Conservation (phyloP, 768 basidiomycete species). For the Hygrocybe coccinea region DNA sequence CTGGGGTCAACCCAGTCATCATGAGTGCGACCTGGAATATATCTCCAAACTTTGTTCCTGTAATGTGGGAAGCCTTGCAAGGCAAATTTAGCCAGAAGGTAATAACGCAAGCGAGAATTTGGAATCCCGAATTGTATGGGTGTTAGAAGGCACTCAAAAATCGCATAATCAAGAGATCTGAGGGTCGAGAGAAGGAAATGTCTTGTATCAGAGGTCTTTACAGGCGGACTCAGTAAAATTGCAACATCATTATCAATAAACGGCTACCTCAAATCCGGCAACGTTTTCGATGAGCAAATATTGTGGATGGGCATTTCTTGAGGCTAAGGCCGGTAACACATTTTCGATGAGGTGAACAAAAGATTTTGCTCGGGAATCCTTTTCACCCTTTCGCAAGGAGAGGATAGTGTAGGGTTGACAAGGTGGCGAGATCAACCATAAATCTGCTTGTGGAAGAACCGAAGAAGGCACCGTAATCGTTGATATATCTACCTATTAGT, state of each 20-base stretch:
- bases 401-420: conserved; percentile 83
- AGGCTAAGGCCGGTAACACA: conserved; percentile 57
- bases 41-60: conserved; percentile 37
- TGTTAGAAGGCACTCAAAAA: conserved; percentile 60
- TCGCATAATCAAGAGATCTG: conserved; percentile 49
- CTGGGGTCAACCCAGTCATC: conserved; percentile 43
- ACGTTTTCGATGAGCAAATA: conserved; percentile 75
- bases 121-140: conserved; percentile 78
- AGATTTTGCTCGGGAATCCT: conserved; percentile 69
- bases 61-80: conserved; percentile 8
- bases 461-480: conserved; percentile 48
- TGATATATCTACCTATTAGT: conserved; percentile 55
- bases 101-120: conserved; percentile 78
- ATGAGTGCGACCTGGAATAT: conserved; percentile 47
- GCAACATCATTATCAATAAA: conserved; percentile 2
- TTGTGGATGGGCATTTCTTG: conserved; percentile 43
- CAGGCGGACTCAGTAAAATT: conserved; percentile 7
- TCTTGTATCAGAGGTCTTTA: conserved; percentile 62
- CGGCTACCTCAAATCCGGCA: conserved; percentile 71
- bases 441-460: conserved; percentile 43
- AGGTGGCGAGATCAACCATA: conserved; percentile 79
- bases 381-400: conserved; percentile 61
- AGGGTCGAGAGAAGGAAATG: conserved; percentile 50
- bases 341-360: conserved; percentile 66
- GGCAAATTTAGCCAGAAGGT: conserved; percentile 64